Percentiles rank a stretch among this genome's conserved stretches.
phyloP scores from a whole-genome alignment of 208 protist genomes.

The Kentomonas sorsogonicus region DNA sequence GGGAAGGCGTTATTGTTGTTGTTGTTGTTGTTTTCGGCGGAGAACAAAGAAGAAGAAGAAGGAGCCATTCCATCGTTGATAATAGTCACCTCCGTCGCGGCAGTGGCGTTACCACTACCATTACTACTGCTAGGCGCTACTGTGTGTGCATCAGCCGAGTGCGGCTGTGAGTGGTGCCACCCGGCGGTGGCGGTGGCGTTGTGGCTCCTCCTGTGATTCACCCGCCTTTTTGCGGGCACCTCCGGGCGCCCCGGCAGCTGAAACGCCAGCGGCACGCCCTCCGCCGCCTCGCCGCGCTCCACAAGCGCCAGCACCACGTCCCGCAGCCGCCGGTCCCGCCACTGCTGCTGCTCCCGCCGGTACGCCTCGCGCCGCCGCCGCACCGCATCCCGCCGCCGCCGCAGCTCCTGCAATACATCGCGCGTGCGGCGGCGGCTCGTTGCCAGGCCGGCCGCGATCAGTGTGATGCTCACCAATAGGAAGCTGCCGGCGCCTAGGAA shows the following conservation, averaged over 20 bases:
- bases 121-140: too few relatives aligned
- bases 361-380: conserved; percentile 19
- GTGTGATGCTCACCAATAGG: conserved; percentile 5
- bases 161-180: too few relatives aligned
- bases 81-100: conserved; percentile 13
- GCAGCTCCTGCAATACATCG: conserved; percentile 8
- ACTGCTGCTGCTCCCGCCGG: conserved; percentile 28
- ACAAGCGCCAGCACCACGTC: conserved; percentile 42
- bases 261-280: conserved; percentile 39
- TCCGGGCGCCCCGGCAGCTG: conserved; percentile 5
- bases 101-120: conserved; percentile 21
- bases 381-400: conserved; percentile 18
- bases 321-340: conserved; percentile 34
- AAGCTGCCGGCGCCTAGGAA: conserved; percentile 9
- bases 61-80: conserved; percentile 19
- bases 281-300: conserved; percentile 29
- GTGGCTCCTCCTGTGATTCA: too few relatives aligned
- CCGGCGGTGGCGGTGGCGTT: too few relatives aligned
- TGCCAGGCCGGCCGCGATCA: conserved; percentile 10
- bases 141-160: too few relatives aligned
- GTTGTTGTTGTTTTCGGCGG: too few relatives aligned
- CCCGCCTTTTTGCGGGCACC: conserved; percentile 10
- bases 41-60: too few relatives aligned
- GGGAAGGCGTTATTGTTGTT: too few relatives aligned
- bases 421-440: not conserved